phyloP scores from a whole-genome alignment of 495 filamentous ascomycete genomes.

The Hypoxylon lenormandii region DNA sequence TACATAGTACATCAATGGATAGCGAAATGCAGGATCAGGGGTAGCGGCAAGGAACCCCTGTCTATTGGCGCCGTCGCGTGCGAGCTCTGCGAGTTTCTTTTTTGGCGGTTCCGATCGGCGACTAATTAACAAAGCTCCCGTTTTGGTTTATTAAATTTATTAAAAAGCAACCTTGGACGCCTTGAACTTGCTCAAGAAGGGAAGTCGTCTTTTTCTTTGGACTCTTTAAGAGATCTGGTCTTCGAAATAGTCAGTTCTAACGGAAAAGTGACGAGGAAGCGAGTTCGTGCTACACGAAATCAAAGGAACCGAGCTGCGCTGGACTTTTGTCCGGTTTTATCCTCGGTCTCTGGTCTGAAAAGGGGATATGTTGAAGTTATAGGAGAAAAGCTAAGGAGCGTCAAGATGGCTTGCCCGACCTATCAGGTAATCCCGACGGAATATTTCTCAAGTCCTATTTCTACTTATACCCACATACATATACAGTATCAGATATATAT shows the following conservation, averaged over 20 bases:
- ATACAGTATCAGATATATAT: too few species aligned
- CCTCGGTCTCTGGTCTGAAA: conserved; percentile 32
- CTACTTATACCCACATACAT: too few species aligned
- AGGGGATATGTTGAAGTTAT: conserved; percentile 14
- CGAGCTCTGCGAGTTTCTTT: conserved; percentile 27
- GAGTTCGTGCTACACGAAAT: conserved; percentile 34
- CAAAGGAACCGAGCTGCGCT: conserved; percentile 39
- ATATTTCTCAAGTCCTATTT: too few species aligned
- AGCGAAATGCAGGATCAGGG: conserved; percentile 8
- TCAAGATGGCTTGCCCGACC: conserved; percentile 1
- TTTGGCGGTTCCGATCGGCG: conserved; percentile 50
- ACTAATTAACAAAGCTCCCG: conserved; percentile 50
- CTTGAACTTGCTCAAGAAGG: conserved; percentile 23
- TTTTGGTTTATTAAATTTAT: conserved; percentile 43
- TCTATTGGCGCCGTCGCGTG: conserved; percentile 30
- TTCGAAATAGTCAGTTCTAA: conserved; percentile 5
- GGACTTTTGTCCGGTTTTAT: conserved; percentile 35
- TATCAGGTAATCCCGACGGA: conserved; percentile 14
- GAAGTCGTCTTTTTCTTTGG: conserved; percentile 14
- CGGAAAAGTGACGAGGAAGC: conserved; percentile 16
- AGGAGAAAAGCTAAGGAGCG: conserved; percentile 11
- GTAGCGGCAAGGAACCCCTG: conserved; percentile 33
- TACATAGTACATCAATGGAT: background rate
- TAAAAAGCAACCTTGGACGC: conserved; percentile 28
- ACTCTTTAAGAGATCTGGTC: conserved; percentile 20